Evolutionary conservation across 805 yeast genomes (phyloP).

Genomic region (Pichia nakasei): DNA sequence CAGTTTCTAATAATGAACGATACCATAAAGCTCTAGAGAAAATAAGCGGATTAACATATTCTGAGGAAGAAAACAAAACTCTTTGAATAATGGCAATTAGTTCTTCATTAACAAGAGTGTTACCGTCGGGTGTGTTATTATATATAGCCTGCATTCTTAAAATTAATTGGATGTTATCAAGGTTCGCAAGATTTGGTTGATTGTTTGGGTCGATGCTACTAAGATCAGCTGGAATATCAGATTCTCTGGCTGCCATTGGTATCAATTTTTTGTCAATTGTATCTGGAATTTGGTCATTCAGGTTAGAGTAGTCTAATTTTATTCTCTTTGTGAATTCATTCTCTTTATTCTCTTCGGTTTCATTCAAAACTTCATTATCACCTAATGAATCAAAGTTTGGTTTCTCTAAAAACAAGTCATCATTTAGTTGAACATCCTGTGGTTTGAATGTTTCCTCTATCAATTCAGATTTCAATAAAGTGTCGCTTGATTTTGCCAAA

Average conservation of each 20-base stretch:
- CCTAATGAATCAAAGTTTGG: constrained; percentile 61
- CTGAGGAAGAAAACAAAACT: constrained; percentile 45
- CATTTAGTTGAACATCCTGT: constrained; percentile 53
- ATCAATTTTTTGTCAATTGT: constrained; percentile 34
- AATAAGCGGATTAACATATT: constrained; percentile 60
- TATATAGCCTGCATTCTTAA: constrained; percentile 55
- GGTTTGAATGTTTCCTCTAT: constrained; percentile 31
- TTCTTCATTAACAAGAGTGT: constrained; percentile 72
- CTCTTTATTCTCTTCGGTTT: constrained; percentile 7
- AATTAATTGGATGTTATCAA: constrained; percentile 69
- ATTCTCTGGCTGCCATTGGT: constrained; percentile 55
- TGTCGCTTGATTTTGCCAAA: constrained; percentile 49
- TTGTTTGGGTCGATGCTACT: constrained; percentile 63
- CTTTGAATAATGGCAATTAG: constrained; percentile 68
- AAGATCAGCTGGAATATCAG: constrained; percentile 51
- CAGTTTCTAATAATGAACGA: constrained; percentile 75
- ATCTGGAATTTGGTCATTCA: constrained; percentile 1
- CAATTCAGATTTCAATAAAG: constrained; percentile 14
- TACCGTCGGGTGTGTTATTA: constrained; percentile 63
- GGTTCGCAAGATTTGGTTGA: constrained; percentile 63
- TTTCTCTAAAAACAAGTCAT: constrained; percentile 70
- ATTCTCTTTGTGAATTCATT: constrained; percentile 31
- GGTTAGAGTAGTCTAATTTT: constrained; percentile 30
- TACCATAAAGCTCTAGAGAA: constrained; percentile 84
- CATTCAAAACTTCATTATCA: constrained; percentile 32